Conservation (phyloP, 2,329 filamentous ascomycete genomes). For the Pseudonectria buxi region DNA sequence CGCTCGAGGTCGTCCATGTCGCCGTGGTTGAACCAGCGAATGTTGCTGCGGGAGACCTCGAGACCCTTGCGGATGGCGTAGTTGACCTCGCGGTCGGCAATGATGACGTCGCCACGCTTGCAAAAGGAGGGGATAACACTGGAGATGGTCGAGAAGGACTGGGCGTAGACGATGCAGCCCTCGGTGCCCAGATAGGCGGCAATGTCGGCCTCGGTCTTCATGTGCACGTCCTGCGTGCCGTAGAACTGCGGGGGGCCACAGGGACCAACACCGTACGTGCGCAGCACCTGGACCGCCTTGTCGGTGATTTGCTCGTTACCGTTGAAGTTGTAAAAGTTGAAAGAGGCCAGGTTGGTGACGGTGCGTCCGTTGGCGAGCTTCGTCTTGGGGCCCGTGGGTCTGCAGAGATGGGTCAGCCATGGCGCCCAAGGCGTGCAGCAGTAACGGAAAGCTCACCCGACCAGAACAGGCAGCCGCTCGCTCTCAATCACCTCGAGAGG, state of each 20-base stretch:
- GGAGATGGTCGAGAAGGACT: slow-evolving; percentile 94
- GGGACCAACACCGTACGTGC: slow-evolving; percentile 92
- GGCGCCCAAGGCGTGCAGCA: too few species aligned
- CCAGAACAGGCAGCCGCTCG: slow-evolving; percentile 79
- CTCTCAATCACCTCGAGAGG: slow-evolving; percentile 72
- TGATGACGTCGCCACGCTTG: slow-evolving; percentile 94
- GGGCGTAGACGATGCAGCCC: slow-evolving; percentile 89
- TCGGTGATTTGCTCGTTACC: slow-evolving; percentile 88
- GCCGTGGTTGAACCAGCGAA: slow-evolving; percentile 92
- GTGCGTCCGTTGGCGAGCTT: slow-evolving; percentile 85
- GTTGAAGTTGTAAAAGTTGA: slow-evolving; percentile 98
- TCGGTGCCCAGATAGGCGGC: slow-evolving; percentile 82
- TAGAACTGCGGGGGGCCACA: slow-evolving; percentile 98
- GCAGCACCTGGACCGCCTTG: slow-evolving; percentile 86
- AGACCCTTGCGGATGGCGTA: slow-evolving; percentile 91
- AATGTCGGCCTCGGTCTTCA: slow-evolving; percentile 93
- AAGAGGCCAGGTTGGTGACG: slow-evolving; percentile 87
- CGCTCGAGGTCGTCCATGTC: slow-evolving; percentile 90
- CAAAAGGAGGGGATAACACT: slow-evolving; percentile 95
- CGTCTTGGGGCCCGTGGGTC: slow-evolving; percentile 81
- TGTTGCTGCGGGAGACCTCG: slow-evolving; percentile 83
- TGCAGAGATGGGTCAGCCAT: too few species aligned
- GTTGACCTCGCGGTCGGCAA: slow-evolving; percentile 89
- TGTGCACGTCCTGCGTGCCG: slow-evolving; percentile 95
- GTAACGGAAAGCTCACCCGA: slow-evolving; percentile 57